Base-by-base conservation (phyloP, 352 stramenopile genomes). In the Phytophthora capsici region DNA sequence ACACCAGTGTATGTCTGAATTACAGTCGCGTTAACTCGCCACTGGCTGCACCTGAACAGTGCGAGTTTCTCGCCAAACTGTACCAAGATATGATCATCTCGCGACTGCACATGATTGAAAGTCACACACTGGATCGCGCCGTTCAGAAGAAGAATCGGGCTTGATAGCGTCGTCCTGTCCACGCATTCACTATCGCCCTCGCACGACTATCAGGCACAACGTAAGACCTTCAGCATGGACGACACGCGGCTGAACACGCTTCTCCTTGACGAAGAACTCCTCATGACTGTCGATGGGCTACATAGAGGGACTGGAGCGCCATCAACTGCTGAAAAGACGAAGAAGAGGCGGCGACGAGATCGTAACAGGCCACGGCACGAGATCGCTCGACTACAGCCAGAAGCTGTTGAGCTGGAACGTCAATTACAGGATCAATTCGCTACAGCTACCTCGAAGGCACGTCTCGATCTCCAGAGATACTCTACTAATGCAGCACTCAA, bases 11-110 rank as follows among this genome's bases (percentile, higher is more conserved):
- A 3, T 61, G 53, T 53, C 19, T 53, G 28, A 45, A 17, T 20
- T 61, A 52, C 40, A 43, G 28, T 28, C 28, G 43, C 17, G 26
- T 60, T 17, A 60, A 43, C 16, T 30, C 53, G 5, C 50, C 40
- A 32, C 26, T 59, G 36, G 14, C 9, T 19, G 6, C 14, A 41
- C 1, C 0, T n/a, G n/a, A 41, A 9, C 6, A 20, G 14, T 6
- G 1, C 13, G 7, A 54, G 22, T 32, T 36, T 26, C 10, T 59
- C 4, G 38, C 44, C 3, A 45, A 30, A 28, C 3, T 60, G 41
- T 66, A 66, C 41, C 58, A 66, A 23, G 6, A 28, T 3, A 50
- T 66, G 9, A 43, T 66, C 40, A 23, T 59, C 10, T 55, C 40
- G 17, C 20, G 49, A n/a, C n/a, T 60, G 2, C 58, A 66, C 14